Percentiles rank a stretch among this genome's conserved stretches.
phyloP scores from a whole-genome alignment of 192 early-diverging fungal genomes.

The Coemansia sp. region DNA sequence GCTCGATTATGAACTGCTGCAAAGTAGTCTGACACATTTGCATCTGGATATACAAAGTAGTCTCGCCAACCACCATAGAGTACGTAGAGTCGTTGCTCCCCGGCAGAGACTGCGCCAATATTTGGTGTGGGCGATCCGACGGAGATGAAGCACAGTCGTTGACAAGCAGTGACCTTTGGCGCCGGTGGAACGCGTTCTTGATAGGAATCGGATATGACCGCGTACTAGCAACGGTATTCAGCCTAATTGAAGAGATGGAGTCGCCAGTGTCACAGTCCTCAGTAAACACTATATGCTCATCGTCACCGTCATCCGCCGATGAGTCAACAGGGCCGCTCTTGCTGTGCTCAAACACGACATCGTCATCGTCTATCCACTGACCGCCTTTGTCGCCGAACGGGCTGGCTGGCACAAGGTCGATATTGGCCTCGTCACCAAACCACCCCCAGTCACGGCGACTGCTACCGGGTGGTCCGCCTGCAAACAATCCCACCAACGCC shows the following conservation, averaged over 20 bases:
- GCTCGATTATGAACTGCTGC: conserved; percentile 65
- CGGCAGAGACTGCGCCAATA: conserved; percentile 26
- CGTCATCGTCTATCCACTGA: conserved; percentile 6
- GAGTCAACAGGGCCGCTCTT: background rate
- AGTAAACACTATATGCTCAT: conserved; percentile 6
- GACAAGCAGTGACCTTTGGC: conserved; percentile 21
- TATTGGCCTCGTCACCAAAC: conserved; percentile 27
- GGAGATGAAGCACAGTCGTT: background rate
- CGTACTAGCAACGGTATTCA: background rate
- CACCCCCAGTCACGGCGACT: background rate
- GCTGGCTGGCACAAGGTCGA: conserved; percentile 3
- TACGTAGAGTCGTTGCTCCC: conserved; percentile 8
- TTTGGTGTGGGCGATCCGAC: background rate
- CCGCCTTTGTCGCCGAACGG: conserved; percentile 26
- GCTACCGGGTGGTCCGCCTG: background rate
- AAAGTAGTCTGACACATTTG: conserved; percentile 84
- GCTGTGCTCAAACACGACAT: conserved; percentile 38
- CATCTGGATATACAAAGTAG: conserved; percentile 85
- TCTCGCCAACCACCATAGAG: conserved; percentile 28
- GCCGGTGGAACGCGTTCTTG: conserved; percentile 17
- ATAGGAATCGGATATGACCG: conserved; percentile 12
- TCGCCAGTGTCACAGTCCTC: background rate
- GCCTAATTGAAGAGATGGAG: background rate
- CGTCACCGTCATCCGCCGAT: background rate
- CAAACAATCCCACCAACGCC: background rate